Base-by-base conservation (phyloP, 306 rosid genomes). In the Begonia masoniana region DNA sequence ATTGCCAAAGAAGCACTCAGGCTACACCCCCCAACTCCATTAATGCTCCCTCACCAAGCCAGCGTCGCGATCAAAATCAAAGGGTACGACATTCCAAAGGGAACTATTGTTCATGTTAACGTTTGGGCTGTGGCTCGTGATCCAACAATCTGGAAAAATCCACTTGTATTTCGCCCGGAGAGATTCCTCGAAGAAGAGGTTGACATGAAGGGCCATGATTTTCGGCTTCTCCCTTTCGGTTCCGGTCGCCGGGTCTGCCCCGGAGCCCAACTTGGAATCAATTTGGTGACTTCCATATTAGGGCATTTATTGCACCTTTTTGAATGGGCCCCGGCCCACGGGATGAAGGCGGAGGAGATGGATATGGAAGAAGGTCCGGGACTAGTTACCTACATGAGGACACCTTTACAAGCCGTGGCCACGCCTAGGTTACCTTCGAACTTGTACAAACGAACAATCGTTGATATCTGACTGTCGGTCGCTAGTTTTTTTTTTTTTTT, bases 21-120 rank as follows among this genome's bases (percentile, higher is more conserved):
- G 57, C 36, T 87, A 53, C 96, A 87, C 77, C 96, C 96, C 4
- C 94, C 96, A 56, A 83, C 96, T 7, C 94, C 96, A 10, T 54
- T 87, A 39, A 77, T 86, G 95, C 83, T 86, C 19, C 95, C 95
- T 6, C 95, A 87, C 67, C 64, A 63, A 4, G 82, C 96, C 60
- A 82, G 71, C 21, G 66, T 77, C 48, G 9, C 66, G 50, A 87
- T 87, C 35, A 83, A 80, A 58, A 56, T 87, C 4, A 87, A 89
- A 0, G 89, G 96, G 48, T 87, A 83, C 12, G 89, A 83, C 61
- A 71, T 87, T 31, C 94, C 89, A 0, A 76, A 78, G 58, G 94
- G 84, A 5, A 72, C 96, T 35, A 83, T 66, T 23, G 89, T 87
- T 2, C 96, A 87, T 5, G 87, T 80, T 0, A 87, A 80, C 0